Base-by-base conservation (phyloP, 2,329 filamentous ascomycete species). In the Penicillium brasilianum region DNA sequence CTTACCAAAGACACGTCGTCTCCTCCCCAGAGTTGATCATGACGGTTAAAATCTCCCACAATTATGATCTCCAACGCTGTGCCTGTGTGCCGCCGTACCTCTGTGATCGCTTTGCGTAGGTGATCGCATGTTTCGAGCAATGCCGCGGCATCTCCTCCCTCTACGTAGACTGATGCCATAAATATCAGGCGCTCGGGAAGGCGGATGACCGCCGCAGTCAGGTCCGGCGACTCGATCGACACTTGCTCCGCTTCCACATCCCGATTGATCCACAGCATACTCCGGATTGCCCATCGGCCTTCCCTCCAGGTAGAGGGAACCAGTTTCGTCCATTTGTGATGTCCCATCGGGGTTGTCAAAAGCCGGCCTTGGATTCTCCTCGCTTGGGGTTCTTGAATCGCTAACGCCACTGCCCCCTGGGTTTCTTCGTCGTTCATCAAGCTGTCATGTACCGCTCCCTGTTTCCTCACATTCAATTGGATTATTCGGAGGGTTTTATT, bases 261-360 rank as follows among this genome's bases (percentile, higher is more conserved):
- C 49, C 63, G 69, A 46, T 64, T 66, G 13, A 73, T 57, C 66
- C 62, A 72, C 10, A 73, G 64, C 61, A 73, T 73, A 55, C 66
- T 72, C 53, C 63, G 56, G 34, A 72, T 65, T 32, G 64, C 62
- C 65, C 55, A 73, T 59, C 64, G 60, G 16, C 61, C 69, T 62
- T 69, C 62, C 48, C 58, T 68, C 53, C 34, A 67, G 16, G 57
- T 55, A 18, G 56, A 66, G 49, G 49, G 32, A 52, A 52, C 49
- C 49, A 52, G 18, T 25, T 52, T 52, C 14, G 49, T 52, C 49
- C 54, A 70, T 59, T 64, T 70, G 41, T 69, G 50, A 62, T 69
- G 58, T 65, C 56, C 62, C 43, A 68, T 68, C 46, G 56, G 66
- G 44, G 61, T 66, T 25, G 62, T 67, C 55, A 69, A 64, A 39